Evolutionary conservation across 257 asterid species (phyloP).

Genomic region (Leptodermis oblonga): DNA sequence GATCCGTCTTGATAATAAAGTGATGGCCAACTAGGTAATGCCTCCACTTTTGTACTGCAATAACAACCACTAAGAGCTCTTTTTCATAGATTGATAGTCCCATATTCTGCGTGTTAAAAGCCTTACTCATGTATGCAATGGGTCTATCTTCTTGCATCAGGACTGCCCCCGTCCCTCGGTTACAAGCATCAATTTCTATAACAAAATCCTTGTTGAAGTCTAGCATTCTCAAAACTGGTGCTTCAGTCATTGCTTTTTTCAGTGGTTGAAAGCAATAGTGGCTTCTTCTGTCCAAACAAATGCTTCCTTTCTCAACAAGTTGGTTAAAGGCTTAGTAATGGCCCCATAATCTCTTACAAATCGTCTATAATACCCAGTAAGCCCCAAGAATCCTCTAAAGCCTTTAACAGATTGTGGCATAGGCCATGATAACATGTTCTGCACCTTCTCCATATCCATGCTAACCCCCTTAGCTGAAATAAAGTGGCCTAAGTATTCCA

Average conservation of each 20-base stretch:
- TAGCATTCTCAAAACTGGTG: neutral
- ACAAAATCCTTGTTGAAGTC: too few species aligned
- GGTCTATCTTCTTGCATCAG: neutral
- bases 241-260: neutral
- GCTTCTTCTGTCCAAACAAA: neutral
- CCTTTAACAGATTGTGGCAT: too few species aligned
- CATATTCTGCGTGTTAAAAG: neutral
- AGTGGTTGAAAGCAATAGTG: neutral
- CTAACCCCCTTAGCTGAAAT: too few species aligned
- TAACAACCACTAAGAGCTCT: neutral
- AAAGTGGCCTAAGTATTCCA: too few species aligned
- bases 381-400: too few species aligned
- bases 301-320: neutral
- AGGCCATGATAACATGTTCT: too few species aligned
- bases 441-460: too few species aligned
- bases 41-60: neutral
- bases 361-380: too few species aligned
- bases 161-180: neutral
- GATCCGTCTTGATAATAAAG: neutral
- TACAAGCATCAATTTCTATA: neutral
- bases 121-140: neutral
- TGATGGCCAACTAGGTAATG: neutral
- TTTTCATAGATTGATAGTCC: too few species aligned
- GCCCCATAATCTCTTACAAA: too few species aligned
- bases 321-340: too few species aligned